These are phyloP conservation scores for Nicotiana undulata DNA, from an alignment of 257 asterid species.

Conservation along the genomic window DNA sequence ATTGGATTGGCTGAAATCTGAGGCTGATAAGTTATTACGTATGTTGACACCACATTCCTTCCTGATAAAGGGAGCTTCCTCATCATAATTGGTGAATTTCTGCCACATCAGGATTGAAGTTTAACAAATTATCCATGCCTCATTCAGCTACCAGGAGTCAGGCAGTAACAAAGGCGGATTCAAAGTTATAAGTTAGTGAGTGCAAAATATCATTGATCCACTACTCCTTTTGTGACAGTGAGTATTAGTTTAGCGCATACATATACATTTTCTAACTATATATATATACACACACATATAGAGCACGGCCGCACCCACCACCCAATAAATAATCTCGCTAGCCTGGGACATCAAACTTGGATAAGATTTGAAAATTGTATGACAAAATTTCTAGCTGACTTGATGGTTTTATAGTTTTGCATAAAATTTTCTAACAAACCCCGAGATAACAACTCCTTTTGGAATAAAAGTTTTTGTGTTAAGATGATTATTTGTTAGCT, in stretches of 20 bases:
- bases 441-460: background rate
- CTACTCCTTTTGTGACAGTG: background rate
- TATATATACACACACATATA: too few species aligned
- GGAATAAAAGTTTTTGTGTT: background rate
- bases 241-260: background rate
- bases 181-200: background rate
- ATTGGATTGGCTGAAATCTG: background rate
- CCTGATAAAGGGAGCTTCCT: conserved; percentile 19
- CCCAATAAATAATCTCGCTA: background rate
- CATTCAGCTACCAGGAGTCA: background rate
- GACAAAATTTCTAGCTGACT: too few species aligned
- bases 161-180: background rate
- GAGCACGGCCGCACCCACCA: too few species aligned
- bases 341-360: background rate
- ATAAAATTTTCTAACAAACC: background rate
- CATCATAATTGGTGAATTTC: conserved; percentile 57
- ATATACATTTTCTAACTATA: background rate
- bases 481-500: background rate
- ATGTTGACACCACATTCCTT: conserved; percentile 17
- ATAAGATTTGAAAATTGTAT: background rate
- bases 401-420: background rate
- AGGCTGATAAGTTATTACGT: conserved; percentile 8
- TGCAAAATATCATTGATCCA: background rate
- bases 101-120: conserved; percentile 19
- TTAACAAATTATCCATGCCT: background rate